Evolutionary conservation across 2,329 filamentous ascomycete species (phyloP).

Genomic region (Aaosphaeria pasadenensis): DNA sequence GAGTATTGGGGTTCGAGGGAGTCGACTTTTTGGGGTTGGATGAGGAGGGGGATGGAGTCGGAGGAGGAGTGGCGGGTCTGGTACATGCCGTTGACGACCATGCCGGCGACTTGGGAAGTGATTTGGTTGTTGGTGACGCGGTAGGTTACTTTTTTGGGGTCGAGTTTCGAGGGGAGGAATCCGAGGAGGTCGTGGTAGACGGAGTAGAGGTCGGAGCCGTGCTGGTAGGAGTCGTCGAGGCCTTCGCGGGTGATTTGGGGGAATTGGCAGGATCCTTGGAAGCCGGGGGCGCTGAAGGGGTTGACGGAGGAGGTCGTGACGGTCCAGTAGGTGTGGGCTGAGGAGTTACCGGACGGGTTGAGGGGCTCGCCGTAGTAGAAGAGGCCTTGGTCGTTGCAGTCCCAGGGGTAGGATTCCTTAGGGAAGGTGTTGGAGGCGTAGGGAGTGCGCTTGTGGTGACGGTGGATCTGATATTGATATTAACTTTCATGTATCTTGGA

Average conservation of each 20-base stretch:
- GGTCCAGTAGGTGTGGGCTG: constrained; percentile 63
- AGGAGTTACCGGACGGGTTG: constrained; percentile 41
- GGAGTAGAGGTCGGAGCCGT: constrained; percentile 72
- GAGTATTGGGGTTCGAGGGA: constrained; percentile 71
- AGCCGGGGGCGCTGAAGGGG: constrained; percentile 64
- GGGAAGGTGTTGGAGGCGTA: constrained; percentile 78
- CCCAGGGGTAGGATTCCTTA: constrained; percentile 68
- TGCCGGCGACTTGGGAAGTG: constrained; percentile 75
- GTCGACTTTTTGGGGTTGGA: constrained; percentile 60
- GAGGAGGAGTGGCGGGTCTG: constrained; percentile 2
- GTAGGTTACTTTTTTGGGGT: constrained; percentile 52
- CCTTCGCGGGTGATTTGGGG: constrained; percentile 74
- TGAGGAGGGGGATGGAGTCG: constrained; percentile 34
- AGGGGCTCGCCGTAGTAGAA: constrained; percentile 67
- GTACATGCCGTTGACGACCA: constrained; percentile 68
- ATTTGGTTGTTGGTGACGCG: constrained; percentile 81
- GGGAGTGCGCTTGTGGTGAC: constrained; percentile 81
- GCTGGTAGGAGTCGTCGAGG: constrained; percentile 70
- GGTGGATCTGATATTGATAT: constrained; percentile 61
- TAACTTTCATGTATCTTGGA: not conserved
- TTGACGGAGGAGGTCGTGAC: constrained; percentile 62
- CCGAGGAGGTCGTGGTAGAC: constrained; percentile 69
- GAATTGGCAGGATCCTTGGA: constrained; percentile 73
- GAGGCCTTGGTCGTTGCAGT: constrained; percentile 67
- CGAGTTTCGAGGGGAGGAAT: constrained; percentile 59